Evolutionary conservation across 139 green algal genomes (phyloP).

Genomic region (Coelastrella sp.): DNA sequence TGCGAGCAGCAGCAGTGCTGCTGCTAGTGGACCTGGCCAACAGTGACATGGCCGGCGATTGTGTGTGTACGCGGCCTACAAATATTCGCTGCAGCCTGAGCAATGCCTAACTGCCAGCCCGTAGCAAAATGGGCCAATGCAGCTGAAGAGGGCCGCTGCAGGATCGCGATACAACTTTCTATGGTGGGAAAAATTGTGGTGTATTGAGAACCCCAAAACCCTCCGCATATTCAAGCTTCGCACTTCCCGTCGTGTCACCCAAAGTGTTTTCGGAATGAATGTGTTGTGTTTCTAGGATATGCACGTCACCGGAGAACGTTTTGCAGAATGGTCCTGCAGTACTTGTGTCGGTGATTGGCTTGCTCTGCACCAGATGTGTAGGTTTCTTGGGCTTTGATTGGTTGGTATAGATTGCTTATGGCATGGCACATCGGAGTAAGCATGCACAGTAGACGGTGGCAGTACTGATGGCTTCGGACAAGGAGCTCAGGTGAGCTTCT

Average conservation of each 20-base stretch:
- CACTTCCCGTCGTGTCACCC: too few species aligned
- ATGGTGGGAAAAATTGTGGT: slow-evolving; percentile 1
- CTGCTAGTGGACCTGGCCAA: not conserved
- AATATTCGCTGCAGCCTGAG: not conserved
- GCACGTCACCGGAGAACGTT: too few species aligned
- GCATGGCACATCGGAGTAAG: too few species aligned
- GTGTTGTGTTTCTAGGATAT: too few species aligned
- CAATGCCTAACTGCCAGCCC: not conserved
- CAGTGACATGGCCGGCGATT: slow-evolving; percentile 21
- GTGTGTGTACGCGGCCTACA: not conserved
- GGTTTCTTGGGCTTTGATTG: too few species aligned
- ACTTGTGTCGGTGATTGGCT: too few species aligned
- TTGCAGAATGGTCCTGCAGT: too few species aligned
- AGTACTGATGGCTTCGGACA: slow-evolving; percentile 37
- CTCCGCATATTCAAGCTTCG: not conserved
- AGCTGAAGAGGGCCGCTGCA: not conserved
- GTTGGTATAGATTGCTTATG: too few species aligned
- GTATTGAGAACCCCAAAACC: not conserved
- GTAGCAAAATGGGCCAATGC: not conserved
- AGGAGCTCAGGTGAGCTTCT: slow-evolving; percentile 20
- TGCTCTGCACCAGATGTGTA: too few species aligned
- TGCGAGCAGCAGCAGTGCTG: not conserved
- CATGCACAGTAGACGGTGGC: not conserved
- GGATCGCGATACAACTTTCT: not conserved
- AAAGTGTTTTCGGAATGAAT: too few species aligned